Conservation (phyloP, 768 basidiomycete genomes). For the Steccherinum ochraceum region DNA sequence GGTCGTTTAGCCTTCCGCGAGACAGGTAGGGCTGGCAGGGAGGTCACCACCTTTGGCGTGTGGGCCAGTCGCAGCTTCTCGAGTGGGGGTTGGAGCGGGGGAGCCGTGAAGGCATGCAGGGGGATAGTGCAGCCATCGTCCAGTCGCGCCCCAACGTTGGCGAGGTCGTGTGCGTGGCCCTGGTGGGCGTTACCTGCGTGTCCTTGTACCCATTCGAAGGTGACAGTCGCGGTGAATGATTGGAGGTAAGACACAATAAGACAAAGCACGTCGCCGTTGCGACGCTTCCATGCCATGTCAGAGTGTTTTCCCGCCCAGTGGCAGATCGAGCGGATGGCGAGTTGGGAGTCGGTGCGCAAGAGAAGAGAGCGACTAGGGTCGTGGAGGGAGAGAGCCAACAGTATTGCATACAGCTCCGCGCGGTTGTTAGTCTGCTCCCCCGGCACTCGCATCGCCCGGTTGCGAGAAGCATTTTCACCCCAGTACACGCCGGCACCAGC, state of each 20-base stretch:
- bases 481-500: constrained; percentile 2
- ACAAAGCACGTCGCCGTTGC: background rate
- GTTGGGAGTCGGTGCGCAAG: background rate
- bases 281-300: constrained; percentile 1
- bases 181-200: background rate
- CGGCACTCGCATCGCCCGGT: background rate
- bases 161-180: no score
- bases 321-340: background rate
- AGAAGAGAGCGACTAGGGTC: background rate
- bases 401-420: background rate
- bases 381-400: background rate
- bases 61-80: no score
- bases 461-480: background rate
- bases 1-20: no score
- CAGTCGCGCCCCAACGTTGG: background rate
- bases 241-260: background rate
- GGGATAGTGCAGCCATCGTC: no score
- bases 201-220: background rate
- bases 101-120: no score
- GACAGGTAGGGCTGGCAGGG: background rate
- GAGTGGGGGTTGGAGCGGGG: no score
- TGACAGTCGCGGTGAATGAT: background rate
- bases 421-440: background rate
- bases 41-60: background rate
- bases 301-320: no score